Conservation (phyloP, 2,329 filamentous ascomycete genomes). For the Arthrinium phaeospermum region DNA sequence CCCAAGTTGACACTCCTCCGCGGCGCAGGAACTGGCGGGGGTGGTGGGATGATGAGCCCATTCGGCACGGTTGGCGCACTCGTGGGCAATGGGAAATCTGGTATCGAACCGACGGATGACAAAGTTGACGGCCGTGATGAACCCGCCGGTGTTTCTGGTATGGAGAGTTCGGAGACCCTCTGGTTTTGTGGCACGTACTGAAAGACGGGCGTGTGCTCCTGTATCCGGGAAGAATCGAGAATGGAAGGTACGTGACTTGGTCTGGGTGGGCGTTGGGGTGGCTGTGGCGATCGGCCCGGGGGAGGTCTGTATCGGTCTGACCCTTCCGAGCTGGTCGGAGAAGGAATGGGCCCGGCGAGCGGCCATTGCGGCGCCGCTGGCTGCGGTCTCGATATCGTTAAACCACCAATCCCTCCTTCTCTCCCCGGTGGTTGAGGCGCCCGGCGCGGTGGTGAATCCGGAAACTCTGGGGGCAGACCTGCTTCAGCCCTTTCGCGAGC, state of each 20-base stretch:
- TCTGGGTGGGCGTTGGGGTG: constrained; percentile 64
- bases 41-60: constrained; percentile 25
- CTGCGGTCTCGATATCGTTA: constrained; percentile 56
- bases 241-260: constrained; percentile 66
- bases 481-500: constrained; percentile 59
- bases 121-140: constrained; percentile 59
- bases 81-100: constrained; percentile 60
- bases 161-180: constrained; percentile 47
- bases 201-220: constrained; percentile 62
- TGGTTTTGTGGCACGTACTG: constrained; percentile 48
- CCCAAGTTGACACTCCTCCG: constrained; percentile 61
- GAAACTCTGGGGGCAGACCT: constrained; percentile 34
- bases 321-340: constrained; percentile 31
- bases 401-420: constrained; percentile 32
- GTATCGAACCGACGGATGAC: constrained; percentile 62
- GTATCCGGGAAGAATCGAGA: constrained; percentile 59
- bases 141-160: constrained; percentile 51
- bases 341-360: constrained; percentile 37
- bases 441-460: constrained; percentile 38
- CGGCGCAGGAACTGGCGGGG: constrained; percentile 37
- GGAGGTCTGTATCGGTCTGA: constrained; percentile 56
- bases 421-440: constrained; percentile 40
- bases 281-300: constrained; percentile 53
- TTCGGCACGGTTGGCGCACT: constrained; percentile 26
- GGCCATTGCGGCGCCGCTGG: constrained; percentile 44